phyloP scores from a whole-genome alignment of 73 alveolate genomes.

The Effrenium voratum region DNA sequence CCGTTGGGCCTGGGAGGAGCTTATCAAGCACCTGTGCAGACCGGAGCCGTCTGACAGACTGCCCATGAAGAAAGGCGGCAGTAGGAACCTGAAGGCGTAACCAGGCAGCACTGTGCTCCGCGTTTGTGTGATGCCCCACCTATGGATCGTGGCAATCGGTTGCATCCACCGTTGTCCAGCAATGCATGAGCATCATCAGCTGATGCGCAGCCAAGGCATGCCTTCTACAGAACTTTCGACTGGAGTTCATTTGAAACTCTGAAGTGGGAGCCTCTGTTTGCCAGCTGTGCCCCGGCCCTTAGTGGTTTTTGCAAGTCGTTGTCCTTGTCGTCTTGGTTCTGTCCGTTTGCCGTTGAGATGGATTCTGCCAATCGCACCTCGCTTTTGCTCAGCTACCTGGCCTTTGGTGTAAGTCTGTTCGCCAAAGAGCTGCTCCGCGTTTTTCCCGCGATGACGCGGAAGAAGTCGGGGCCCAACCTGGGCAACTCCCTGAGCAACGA shows the following conservation, averaged over 20 bases:
- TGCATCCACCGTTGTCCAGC: neutral
- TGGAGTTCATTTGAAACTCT: slow-evolving; percentile 55
- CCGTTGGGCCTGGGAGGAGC: neutral
- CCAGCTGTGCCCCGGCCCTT: neutral
- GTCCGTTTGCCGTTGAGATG: neutral
- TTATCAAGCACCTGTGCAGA: slow-evolving; percentile 55
- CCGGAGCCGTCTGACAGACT: slow-evolving; percentile 73
- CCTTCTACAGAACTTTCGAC: slow-evolving; percentile 71
- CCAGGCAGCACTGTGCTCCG: neutral
- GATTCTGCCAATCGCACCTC: neutral
- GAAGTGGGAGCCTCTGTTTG: slow-evolving; percentile 16
- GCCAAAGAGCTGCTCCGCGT: too few species aligned
- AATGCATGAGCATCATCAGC: neutral
- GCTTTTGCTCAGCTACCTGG: too few species aligned
- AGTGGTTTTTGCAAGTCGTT: neutral
- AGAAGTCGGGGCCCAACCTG: slow-evolving; percentile 77
- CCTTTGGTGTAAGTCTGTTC: too few species aligned
- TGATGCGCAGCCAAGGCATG: slow-evolving; percentile 88
- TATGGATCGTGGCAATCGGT: too few species aligned
- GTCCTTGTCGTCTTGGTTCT: neutral
- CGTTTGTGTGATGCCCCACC: too few species aligned
- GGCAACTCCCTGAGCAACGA: slow-evolving; percentile 78
- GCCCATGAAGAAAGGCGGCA: slow-evolving; percentile 94
- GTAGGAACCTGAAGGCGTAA: slow-evolving; percentile 53
- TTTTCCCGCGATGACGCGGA: slow-evolving; percentile 55